Percentiles rank a stretch among this genome's conserved stretches.
phyloP scores from a whole-genome alignment of 805 yeast genomes.

The Candida sithepensis region DNA sequence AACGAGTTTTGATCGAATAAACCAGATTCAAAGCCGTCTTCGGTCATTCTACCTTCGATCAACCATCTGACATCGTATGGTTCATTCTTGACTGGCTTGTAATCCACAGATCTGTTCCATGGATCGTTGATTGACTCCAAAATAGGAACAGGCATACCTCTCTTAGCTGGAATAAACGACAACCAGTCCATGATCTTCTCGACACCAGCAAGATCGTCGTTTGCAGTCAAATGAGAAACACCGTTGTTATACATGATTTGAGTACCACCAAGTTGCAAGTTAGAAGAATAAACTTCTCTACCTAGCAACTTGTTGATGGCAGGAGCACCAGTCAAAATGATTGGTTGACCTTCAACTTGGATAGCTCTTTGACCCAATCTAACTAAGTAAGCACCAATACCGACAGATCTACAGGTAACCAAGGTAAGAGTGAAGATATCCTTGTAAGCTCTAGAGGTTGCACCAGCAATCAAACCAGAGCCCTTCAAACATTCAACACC shows the following conservation, averaged over 20 bases:
- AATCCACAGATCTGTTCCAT: conserved; percentile 94
- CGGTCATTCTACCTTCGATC: conserved; percentile 78
- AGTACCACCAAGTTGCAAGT: conserved; percentile 98
- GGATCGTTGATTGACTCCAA: conserved; percentile 66
- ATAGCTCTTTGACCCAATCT: conserved; percentile 98
- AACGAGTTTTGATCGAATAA: conserved; percentile 89
- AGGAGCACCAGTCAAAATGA: conserved; percentile 98
- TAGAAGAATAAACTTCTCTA: conserved; percentile 94
- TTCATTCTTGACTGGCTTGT: conserved; percentile 65
- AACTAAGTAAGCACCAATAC: conserved; percentile 98
- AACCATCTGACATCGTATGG: conserved; percentile 92
- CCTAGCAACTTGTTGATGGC: conserved; percentile 96
- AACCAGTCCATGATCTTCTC: conserved; percentile 93
- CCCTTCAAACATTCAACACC: conserved; percentile 99
- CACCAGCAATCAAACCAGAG: conserved; percentile 98
- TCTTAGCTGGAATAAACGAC: conserved; percentile 88
- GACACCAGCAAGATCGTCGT: conserved; percentile 95
- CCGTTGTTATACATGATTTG: conserved; percentile 98
- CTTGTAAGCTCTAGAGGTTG: conserved; percentile 94
- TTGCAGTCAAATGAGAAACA: conserved; percentile 96
- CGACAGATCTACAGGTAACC: conserved; percentile 99
- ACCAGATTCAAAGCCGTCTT: conserved; percentile 78
- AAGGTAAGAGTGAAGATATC: conserved; percentile 97
- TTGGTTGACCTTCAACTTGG: conserved; percentile 98
- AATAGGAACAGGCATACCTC: conserved; percentile 88